Base-by-base conservation (phyloP, 192 early-diverging fungal genomes). In the Podila epicladia region DNA sequence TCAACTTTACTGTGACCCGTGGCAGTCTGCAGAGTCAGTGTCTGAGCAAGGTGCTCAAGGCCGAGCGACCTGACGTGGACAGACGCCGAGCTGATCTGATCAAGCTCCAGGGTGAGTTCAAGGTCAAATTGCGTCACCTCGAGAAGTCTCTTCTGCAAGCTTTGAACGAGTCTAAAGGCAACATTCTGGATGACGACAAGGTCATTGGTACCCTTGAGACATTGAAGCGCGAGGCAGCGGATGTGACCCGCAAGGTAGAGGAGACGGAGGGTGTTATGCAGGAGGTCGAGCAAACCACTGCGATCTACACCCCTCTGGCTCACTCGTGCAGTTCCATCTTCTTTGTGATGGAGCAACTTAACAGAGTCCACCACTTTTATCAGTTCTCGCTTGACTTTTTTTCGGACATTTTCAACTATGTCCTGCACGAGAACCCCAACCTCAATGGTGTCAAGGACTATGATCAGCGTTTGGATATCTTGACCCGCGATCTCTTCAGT, bases 341-440 rank as follows among this genome's bases (percentile, higher is more conserved):
- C 89, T 99, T 99, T 86, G 90, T 92, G n/a, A 92, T 99, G 87
- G 98, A 99, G 71, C 97, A 97, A 70, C 86, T 99, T 49, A 87
- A 93, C 62, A 82, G 88, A 49, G 79, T 99, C 55, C 89, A 99
- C 72, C 91, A 94, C 75, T 99, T 98, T 85, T 99, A 99, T 84
- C 97, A 98, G 87, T 98, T 99, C 87, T 98, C 98, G 26, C 91
- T 99, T 33, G 95, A 94, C 77, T 99, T 97, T 84, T 99, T 99
- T 85, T 89, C 94, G 61, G 89, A 92, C 61, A 97, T 99, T 51
- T 99, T 99, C 88, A 85, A 94, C 72, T 89, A 80, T 64, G 92
- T 96, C 0, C 87, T 99, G 13, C 93, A 95, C 75, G 84, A 89
- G 33, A 88, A 97, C 85, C 85, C 92, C 33, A 82, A 90, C 55